These are phyloP conservation scores for Populus pruinosa DNA, from an alignment of 345 rosid genomes.

Conservation along the genomic window DNA sequence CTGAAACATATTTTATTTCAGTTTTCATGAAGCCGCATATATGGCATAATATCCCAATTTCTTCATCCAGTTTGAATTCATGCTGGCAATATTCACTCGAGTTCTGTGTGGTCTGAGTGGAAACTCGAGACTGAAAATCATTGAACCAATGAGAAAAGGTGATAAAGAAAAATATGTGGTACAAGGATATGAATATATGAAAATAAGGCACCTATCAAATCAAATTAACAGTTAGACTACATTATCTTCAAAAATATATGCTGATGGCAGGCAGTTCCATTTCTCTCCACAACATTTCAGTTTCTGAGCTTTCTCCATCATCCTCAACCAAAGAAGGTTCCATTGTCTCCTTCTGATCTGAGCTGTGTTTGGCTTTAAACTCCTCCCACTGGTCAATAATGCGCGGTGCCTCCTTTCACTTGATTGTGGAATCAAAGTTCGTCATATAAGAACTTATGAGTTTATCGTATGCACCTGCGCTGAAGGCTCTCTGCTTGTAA, in stretches of 20 bases:
- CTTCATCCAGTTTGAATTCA: conserved; percentile 62
- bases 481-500: conserved; percentile 46
- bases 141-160: conserved; percentile 14
- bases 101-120: conserved; percentile 37
- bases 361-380: conserved; percentile 38
- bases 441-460: conserved; percentile 72
- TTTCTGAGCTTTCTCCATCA: conserved; percentile 66
- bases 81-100: conserved; percentile 53
- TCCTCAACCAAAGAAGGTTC: conserved; percentile 38
- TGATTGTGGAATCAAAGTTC: conserved; percentile 55
- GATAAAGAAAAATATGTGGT: not conserved
- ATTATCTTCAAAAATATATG: conserved; percentile 64
- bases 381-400: conserved; percentile 70
- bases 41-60: conserved; percentile 67
- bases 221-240: conserved; percentile 45
- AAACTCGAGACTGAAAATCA: conserved; percentile 30
- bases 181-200: not conserved
- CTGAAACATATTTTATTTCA: conserved; percentile 69
- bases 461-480: conserved; percentile 70
- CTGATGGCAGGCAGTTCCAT: conserved; percentile 81
- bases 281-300: conserved; percentile 82
- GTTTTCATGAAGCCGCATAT: conserved; percentile 67
- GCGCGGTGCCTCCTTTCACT: conserved; percentile 45
- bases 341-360: conserved; percentile 23
- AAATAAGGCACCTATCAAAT: not conserved